A percentile compares a stretch with the other conserved stretches of the same genome.
phyloP scores from a whole-genome alignment of 805 yeast genomes.

The Hanseniaspora mollemarum region DNA sequence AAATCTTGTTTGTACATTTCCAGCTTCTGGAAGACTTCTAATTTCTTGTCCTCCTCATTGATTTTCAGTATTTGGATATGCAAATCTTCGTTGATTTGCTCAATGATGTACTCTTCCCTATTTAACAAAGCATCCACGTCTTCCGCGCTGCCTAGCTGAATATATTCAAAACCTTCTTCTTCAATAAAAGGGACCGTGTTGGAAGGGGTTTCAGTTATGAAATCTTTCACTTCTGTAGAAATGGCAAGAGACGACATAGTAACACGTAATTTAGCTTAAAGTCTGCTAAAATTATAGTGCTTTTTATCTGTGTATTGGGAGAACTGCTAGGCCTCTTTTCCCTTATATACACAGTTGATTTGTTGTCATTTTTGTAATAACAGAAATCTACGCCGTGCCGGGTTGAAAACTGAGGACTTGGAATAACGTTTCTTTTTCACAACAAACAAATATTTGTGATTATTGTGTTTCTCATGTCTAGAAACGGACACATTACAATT shows the following conservation, averaged over 20 bases:
- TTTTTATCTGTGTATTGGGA: neutral
- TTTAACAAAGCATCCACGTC: slow-evolving; percentile 7
- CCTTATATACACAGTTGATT: no score
- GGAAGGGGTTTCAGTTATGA: neutral
- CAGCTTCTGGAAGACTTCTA: slow-evolving; percentile 27
- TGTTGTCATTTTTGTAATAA: neutral
- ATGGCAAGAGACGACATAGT: slow-evolving; percentile 11
- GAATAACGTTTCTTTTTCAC: no score
- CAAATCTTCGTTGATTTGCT: slow-evolving; percentile 2
- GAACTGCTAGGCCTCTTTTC: no score
- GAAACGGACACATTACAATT: no score
- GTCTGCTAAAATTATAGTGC: neutral
- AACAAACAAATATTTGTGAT: no score
- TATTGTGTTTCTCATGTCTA: no score
- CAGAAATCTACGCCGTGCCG: no score
- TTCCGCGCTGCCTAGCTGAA: neutral
- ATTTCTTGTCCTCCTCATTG: slow-evolving; percentile 27
- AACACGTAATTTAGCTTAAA: neutral
- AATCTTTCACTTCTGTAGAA: slow-evolving; percentile 6
- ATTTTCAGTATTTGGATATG: slow-evolving; percentile 23
- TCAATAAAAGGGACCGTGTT: slow-evolving; percentile 1
- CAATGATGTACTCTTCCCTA: slow-evolving; percentile 7
- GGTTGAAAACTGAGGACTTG: no score
- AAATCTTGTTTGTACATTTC: slow-evolving; percentile 31
- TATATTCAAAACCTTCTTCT: slow-evolving; percentile 13